Conservation (phyloP, 2,329 filamentous ascomycete genomes). For the Cercospora sp. region DNA sequence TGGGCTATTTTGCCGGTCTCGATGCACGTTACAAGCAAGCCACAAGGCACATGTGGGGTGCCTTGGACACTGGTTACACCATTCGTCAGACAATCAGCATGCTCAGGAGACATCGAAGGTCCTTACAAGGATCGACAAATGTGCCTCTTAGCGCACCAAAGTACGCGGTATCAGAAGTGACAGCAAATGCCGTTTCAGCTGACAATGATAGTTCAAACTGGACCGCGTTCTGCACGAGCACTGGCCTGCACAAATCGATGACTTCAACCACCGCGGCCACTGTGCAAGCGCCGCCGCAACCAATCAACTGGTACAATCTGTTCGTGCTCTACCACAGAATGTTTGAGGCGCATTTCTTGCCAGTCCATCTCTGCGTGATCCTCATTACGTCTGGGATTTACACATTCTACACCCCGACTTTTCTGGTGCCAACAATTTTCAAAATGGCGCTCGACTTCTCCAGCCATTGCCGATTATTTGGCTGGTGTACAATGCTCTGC, state of each 20-base stretch:
- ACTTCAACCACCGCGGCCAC: conserved; percentile 24
- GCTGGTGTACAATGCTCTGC: conserved; percentile 63
- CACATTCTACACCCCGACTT: conserved; percentile 54
- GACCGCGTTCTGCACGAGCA: conserved; percentile 36
- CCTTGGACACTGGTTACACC: conserved; percentile 67
- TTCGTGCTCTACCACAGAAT: conserved; percentile 64
- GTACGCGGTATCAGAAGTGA: conserved; percentile 25
- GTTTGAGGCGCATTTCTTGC: conserved; percentile 74
- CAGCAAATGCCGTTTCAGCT: conserved; percentile 15
- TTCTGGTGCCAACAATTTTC: conserved; percentile 55
- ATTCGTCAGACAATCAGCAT: conserved; percentile 44
- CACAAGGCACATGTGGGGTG: conserved; percentile 74
- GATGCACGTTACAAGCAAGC: conserved; percentile 70
- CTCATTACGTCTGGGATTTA: conserved; percentile 64
- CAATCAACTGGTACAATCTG: conserved; percentile 50
- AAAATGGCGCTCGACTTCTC: conserved; percentile 62
- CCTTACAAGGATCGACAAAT: conserved; percentile 17
- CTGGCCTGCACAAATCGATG: conserved; percentile 33
- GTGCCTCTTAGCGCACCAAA: conserved; percentile 32
- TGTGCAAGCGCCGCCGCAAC: conserved; percentile 24
- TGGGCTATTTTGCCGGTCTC: conserved; percentile 59
- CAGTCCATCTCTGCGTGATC: conserved; percentile 66
- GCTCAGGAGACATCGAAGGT: conserved; percentile 29
- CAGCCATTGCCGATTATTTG: conserved; percentile 59
- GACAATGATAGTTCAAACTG: conserved; percentile 32